phyloP scores from a whole-genome alignment of 1,284 basidiomycete genomes.

The Lignosus rhinocerotis region DNA sequence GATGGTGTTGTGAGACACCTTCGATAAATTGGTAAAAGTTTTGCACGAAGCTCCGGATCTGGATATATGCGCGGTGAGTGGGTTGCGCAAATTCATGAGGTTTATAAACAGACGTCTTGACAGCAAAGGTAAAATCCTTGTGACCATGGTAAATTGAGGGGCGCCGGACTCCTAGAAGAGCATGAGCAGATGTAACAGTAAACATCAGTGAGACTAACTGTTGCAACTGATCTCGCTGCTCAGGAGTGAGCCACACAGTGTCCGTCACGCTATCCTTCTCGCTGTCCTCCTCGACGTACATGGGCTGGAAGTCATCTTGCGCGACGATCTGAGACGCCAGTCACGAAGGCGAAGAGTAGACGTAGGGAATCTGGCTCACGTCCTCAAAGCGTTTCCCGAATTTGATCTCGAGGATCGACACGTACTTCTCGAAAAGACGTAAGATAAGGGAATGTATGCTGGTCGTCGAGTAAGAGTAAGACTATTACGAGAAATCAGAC shows the following conservation, averaged over 20 bases:
- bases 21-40: constrained; percentile 98
- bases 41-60: constrained; percentile 92
- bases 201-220: constrained; percentile 47
- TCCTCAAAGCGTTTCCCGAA: constrained; percentile 83
- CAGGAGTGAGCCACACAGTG: constrained; percentile 82
- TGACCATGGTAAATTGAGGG: constrained; percentile 89
- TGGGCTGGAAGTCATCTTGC: constrained; percentile 90
- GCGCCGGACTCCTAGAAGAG: constrained; percentile 59
- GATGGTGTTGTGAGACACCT: constrained; percentile 88
- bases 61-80: constrained; percentile 4
- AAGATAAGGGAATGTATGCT: constrained; percentile 86
- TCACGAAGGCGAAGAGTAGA: background rate
- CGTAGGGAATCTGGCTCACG: constrained; percentile 43
- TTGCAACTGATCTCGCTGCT: constrained; percentile 63
- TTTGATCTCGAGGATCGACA: constrained; percentile 79
- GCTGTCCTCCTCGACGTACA: constrained; percentile 75
- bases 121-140: constrained; percentile 95
- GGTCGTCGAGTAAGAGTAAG: constrained; percentile 83
- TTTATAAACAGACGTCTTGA: constrained; percentile 68
- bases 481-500: constrained; percentile 44
- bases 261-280: constrained; percentile 81
- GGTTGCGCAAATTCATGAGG: background rate
- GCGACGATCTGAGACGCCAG: constrained; percentile 67
- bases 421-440: constrained; percentile 90
- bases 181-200: background rate